Percentiles rank a stretch among this genome's conserved stretches.
Evolutionary conservation across 805 yeast genomes (phyloP).

Genomic region (Yarrowia porcina): DNA sequence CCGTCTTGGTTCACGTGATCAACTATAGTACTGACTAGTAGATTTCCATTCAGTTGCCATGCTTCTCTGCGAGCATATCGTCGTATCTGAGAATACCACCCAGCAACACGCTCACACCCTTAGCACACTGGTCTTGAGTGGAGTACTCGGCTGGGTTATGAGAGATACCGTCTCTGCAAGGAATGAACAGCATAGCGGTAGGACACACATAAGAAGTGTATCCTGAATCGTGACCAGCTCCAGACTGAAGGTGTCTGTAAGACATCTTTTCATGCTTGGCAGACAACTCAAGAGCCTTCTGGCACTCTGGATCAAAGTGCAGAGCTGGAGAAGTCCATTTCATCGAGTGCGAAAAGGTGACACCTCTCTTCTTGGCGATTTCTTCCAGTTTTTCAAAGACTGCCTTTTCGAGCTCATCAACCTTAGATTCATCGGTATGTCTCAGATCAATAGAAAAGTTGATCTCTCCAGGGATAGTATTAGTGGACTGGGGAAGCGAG

Average conservation of each 20-base stretch:
- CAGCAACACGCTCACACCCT: conserved; percentile 56
- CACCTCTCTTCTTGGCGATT: conserved; percentile 36
- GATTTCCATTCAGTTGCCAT: background rate
- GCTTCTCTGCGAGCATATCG: background rate
- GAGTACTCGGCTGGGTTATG: conserved; percentile 68
- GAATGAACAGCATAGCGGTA: conserved; percentile 72
- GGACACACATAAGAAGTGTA: conserved; percentile 55
- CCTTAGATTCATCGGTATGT: conserved; percentile 46
- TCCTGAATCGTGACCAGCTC: conserved; percentile 76
- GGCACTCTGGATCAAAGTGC: conserved; percentile 51
- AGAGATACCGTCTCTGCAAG: conserved; percentile 61
- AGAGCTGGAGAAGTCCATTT: conserved; percentile 55
- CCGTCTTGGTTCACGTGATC: no score
- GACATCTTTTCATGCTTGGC: conserved; percentile 39
- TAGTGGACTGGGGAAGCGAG: conserved; percentile 58
- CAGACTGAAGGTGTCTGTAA: conserved; percentile 41
- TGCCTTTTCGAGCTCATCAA: conserved; percentile 40
- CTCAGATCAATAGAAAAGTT: conserved; percentile 60
- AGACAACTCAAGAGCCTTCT: conserved; percentile 50
- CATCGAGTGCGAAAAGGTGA: conserved; percentile 41
- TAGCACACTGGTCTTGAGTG: conserved; percentile 59
- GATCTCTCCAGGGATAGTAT: conserved; percentile 64
- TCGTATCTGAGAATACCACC: conserved; percentile 49
- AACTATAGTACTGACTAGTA: no score
- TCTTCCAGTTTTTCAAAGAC: conserved; percentile 40